A percentile compares a stretch with the other conserved stretches of the same genome.
These are phyloP conservation scores for Ophiognomonia clavigignenti-juglandacearum DNA, from an alignment of 2,329 filamentous ascomycete genomes.

Conservation along the genomic window DNA sequence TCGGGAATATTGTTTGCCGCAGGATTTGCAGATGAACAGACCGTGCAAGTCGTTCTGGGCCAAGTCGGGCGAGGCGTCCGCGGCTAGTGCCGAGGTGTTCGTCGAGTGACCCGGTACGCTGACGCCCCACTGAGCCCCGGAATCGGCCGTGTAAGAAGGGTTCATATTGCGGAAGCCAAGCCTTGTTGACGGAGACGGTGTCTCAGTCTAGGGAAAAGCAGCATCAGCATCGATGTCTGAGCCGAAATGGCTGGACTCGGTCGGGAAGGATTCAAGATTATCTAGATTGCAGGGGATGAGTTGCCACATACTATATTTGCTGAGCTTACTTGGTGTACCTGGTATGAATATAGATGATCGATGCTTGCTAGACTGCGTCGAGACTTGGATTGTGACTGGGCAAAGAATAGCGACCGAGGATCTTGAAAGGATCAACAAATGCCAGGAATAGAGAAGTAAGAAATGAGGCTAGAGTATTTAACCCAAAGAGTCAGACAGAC, in stretches of 20 bases:
- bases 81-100: not conserved
- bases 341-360: too few relatives aligned
- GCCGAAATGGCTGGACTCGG: not conserved
- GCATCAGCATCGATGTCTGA: slow-evolving; percentile 2
- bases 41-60: slow-evolving; percentile 3
- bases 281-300: too few relatives aligned
- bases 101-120: slow-evolving; percentile 3
- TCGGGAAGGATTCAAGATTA: too few relatives aligned
- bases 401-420: too few relatives aligned
- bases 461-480: too few relatives aligned
- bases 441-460: too few relatives aligned
- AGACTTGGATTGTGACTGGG: too few relatives aligned
- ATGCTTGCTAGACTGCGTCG: too few relatives aligned
- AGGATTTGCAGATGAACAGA: slow-evolving; percentile 21
- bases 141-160: slow-evolving; percentile 3
- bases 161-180: slow-evolving; percentile 12
- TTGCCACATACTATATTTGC: too few relatives aligned
- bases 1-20: slow-evolving; percentile 24
- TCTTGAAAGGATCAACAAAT: too few relatives aligned
- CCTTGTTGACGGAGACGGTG: not conserved
- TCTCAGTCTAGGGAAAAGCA: slow-evolving; percentile 1
- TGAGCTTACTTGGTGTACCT: too few relatives aligned
- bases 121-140: slow-evolving; percentile 10
- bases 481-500: too few relatives aligned
- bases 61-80: slow-evolving; percentile 1